Percentiles rank a stretch among this genome's conserved stretches.
Evolutionary conservation across 345 rosid genomes (phyloP).

Genomic region (Salix arbutifolia): DNA sequence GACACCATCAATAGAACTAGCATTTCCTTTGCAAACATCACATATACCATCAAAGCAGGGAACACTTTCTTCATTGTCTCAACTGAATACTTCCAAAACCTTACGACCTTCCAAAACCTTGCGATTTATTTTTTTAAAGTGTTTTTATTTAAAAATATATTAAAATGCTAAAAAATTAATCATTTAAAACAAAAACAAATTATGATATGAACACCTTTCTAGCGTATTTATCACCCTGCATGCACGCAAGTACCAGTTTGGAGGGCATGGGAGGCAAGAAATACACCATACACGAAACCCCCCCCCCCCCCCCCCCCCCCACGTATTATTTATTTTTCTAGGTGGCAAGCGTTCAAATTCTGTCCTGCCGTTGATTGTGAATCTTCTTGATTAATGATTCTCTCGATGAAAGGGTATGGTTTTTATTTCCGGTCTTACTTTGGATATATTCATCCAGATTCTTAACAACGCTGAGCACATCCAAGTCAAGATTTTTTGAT

Average conservation of each 20-base stretch:
- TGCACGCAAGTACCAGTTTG: not conserved
- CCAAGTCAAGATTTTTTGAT: no score
- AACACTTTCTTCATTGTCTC: constrained; percentile 48
- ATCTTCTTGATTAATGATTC: no score
- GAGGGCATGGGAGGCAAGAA: constrained; percentile 12
- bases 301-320: not conserved
- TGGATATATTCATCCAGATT: no score
- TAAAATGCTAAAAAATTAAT: no score
- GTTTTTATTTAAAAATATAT: no score
- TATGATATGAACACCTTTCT: not conserved
- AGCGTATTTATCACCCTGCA: not conserved
- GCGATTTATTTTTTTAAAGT: no score
- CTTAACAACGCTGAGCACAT: no score
- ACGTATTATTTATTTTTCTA: not conserved
- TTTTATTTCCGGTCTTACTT: no score
- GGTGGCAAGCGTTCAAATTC: not conserved
- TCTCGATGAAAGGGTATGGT: no score
- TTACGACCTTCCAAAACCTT: constrained; percentile 44
- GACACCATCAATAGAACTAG: constrained; percentile 27
- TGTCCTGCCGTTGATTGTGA: no score
- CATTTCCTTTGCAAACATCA: constrained; percentile 47
- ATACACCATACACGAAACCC: constrained; percentile 14
- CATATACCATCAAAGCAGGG: constrained; percentile 34
- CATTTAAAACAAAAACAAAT: no score
- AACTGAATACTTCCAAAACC: constrained; percentile 33